A percentile compares a stretch with the other conserved stretches of the same genome.
These are phyloP conservation scores for Trifolium dubium DNA, from an alignment of 306 rosid species.

Conservation along the genomic window DNA sequence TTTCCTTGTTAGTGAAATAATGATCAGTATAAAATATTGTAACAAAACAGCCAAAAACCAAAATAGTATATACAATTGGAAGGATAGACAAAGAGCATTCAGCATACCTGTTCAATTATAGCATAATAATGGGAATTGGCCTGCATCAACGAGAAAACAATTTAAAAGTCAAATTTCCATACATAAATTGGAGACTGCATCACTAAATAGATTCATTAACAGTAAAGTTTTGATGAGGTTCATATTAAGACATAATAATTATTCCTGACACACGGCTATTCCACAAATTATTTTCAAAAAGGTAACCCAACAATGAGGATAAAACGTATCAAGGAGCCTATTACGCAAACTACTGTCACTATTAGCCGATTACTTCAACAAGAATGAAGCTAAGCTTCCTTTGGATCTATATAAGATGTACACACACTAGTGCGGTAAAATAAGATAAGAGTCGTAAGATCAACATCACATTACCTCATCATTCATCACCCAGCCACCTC, in stretches of 20 bases:
- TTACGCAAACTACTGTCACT: too few species aligned
- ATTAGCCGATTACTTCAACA: too few species aligned
- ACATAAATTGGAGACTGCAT: not conserved
- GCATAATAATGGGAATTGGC: slow-evolving; percentile 95
- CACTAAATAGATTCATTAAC: slow-evolving; percentile 15
- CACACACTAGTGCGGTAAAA: not conserved
- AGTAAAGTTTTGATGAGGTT: slow-evolving; percentile 20
- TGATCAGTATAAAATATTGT: not conserved
- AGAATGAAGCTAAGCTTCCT: too few species aligned
- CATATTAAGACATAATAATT: not conserved
- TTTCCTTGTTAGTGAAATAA: slow-evolving; percentile 12
- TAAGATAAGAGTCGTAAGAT: slow-evolving; percentile 14
- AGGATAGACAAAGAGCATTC: slow-evolving; percentile 43
- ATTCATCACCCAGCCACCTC: slow-evolving; percentile 99
- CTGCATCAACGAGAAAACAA: slow-evolving; percentile 63
- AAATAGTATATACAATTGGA: slow-evolving; percentile 8
- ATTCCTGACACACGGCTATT: not conserved
- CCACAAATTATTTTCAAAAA: too few species aligned
- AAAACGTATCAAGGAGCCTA: too few species aligned
- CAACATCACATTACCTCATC: slow-evolving; percentile 76
- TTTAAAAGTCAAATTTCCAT: slow-evolving; percentile 40
- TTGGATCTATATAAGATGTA: too few species aligned
- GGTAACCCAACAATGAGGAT: too few species aligned
- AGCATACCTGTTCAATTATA: slow-evolving; percentile 92
- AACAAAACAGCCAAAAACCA: slow-evolving; percentile 6